A percentile compares a stretch with the other conserved stretches of the same genome.
phyloP scores from a whole-genome alignment of 1,284 basidiomycete species.

The Mycosarcoma maydis region DNA sequence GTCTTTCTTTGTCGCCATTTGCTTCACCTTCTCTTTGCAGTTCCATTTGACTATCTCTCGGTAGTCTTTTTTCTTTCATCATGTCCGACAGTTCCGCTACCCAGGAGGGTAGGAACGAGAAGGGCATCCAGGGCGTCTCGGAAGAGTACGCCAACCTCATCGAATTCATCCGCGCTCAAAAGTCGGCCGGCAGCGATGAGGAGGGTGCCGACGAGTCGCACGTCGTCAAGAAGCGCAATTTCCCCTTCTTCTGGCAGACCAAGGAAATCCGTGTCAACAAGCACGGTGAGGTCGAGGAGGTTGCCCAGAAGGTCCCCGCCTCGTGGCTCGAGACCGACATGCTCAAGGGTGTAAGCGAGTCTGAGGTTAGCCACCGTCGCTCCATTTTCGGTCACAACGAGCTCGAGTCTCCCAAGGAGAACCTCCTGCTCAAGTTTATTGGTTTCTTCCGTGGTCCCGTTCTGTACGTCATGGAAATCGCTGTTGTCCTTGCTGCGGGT shows the following conservation, averaged over 20 bases:
- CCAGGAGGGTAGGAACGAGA: constrained; percentile 51
- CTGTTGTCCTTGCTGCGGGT: constrained; percentile 68
- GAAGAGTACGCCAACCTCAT: constrained; percentile 65
- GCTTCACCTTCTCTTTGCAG: background rate
- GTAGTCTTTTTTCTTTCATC: constrained; percentile 2
- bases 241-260: constrained; percentile 62
- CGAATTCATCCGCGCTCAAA: constrained; percentile 64
- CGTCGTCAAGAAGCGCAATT: constrained; percentile 64
- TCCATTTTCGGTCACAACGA: constrained; percentile 67
- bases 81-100: constrained; percentile 56
- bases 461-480: constrained; percentile 68
- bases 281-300: constrained; percentile 64
- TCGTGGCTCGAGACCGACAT: constrained; percentile 70
- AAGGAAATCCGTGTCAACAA: constrained; percentile 66
- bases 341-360: constrained; percentile 68
- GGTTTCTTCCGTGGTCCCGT: constrained; percentile 68
- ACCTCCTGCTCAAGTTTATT: constrained; percentile 71
- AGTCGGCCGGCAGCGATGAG: constrained; percentile 48
- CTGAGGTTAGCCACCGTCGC: constrained; percentile 68
- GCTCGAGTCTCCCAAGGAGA: constrained; percentile 67
- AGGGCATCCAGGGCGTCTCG: constrained; percentile 35
- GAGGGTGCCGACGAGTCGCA: constrained; percentile 55
- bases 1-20: background rate
- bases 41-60: background rate
- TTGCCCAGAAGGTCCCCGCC: constrained; percentile 63